Percentiles rank a stretch among this genome's conserved stretches.
Conservation (phyloP, 176 grass and related monocot species). For the Eleusine coracana region DNA sequence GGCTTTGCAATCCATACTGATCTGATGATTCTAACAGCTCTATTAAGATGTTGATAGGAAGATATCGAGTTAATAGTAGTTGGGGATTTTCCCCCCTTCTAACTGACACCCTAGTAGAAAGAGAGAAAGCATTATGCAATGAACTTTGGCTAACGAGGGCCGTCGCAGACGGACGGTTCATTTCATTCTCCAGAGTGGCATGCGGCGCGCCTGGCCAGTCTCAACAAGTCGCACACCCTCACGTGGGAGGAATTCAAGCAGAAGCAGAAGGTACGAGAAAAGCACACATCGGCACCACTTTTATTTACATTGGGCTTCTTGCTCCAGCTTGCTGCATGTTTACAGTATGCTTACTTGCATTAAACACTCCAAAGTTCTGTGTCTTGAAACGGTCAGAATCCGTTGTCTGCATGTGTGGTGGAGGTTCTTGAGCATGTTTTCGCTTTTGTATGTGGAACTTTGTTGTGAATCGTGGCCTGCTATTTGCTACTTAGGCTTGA, state of each 20-base stretch:
- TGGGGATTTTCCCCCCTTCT: not conserved
- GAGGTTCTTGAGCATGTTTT: not conserved
- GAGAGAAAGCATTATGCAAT: not conserved
- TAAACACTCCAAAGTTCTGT: not conserved
- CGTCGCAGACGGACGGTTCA: constrained; percentile 99
- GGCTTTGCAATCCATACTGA: constrained; percentile 2
- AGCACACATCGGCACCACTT: not conserved
- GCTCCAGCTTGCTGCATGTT: not conserved
- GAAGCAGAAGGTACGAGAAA: constrained; percentile 87
- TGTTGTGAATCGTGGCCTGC: not conserved
- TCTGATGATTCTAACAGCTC: not conserved
- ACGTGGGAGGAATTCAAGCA: constrained; percentile 99
- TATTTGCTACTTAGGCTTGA: not conserved
- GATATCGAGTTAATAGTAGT: not conserved
- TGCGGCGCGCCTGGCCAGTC: constrained; percentile 98
- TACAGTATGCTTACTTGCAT: not conserved
- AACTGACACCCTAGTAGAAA: not conserved
- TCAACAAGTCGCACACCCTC: constrained; percentile 93
- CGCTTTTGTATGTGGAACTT: not conserved
- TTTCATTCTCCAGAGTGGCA: constrained; percentile 99
- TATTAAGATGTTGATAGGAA: not conserved
- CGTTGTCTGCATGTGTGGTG: not conserved
- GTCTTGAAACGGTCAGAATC: not conserved
- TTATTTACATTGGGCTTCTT: constrained; percentile 7
- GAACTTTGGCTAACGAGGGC: constrained; percentile 89